Conservation (phyloP, 2,329 filamentous ascomycete species). For the Allantophomopsis lycopodina region DNA sequence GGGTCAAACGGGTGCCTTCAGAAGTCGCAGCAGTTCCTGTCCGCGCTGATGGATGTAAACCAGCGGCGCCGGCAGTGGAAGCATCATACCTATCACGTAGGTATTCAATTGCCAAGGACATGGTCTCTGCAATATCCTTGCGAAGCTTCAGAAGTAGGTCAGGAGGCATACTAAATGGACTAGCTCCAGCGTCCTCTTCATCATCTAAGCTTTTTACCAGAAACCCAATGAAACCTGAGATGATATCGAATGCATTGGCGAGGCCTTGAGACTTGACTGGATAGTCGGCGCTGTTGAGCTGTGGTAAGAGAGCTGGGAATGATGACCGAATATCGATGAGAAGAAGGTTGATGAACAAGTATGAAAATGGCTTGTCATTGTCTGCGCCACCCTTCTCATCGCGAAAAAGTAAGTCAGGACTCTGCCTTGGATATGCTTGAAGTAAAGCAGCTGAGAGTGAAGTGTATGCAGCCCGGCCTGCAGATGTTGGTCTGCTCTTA, state of each 20-base stretch:
- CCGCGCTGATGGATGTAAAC: conserved; percentile 43
- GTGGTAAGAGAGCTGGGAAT: conserved; percentile 42
- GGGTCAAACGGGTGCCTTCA: conserved; percentile 28
- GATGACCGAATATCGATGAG: conserved; percentile 53
- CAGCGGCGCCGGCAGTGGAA: conserved; percentile 45
- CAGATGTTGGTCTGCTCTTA: conserved; percentile 37
- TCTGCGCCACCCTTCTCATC: conserved; percentile 15
- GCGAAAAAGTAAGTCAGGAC: conserved; percentile 36
- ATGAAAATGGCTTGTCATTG: conserved; percentile 39
- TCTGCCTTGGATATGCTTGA: conserved; percentile 33
- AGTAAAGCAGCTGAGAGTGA: conserved; percentile 43
- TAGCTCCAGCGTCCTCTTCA: conserved; percentile 14
- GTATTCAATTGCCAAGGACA: conserved; percentile 50
- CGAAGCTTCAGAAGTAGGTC: conserved; percentile 48
- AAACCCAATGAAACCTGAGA: conserved; percentile 43
- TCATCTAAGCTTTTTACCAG: conserved; percentile 40
- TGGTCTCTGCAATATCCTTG: conserved; percentile 45
- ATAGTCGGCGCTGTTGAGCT: conserved; percentile 42
- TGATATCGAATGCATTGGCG: conserved; percentile 45
- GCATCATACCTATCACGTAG: conserved; percentile 59
- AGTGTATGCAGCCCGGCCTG: conserved; percentile 43
- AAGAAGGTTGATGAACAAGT: conserved; percentile 49
- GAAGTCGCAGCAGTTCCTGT: conserved; percentile 26
- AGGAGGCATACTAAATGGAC: conserved; percentile 31
- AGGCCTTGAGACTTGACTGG: conserved; percentile 34